Evolutionary conservation across 768 basidiomycete genomes (phyloP), one percentile per base, ranked within the genome.

Genomic region (Steccherinum ochraceum): DNA sequence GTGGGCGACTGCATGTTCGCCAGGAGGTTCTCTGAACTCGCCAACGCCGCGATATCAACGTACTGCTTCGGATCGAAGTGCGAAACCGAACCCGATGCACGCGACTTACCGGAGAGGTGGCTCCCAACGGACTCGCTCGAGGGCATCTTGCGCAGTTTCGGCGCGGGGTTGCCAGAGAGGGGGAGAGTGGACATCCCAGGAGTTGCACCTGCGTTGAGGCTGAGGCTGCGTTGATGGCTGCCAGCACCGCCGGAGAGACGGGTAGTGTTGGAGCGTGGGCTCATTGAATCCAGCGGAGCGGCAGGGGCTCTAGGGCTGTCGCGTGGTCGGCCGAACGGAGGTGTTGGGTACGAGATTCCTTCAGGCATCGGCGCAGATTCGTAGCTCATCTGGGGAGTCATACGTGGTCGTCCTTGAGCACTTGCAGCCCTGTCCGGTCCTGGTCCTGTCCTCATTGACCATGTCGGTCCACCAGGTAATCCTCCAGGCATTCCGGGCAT

Each of bases 191-290:
- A n/a, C 49, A 43, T 49, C 12, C 54, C 55, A 12, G 63, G 65
- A 7, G 65, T 66, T 25, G 55, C 58, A 19, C 61, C 63, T 13
- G 65, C 65, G 54, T 63, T 56, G 43, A 64, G 26, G 55, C 64
- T 64, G n/a, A 63, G 50, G 54, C 58, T 61, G 20, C 61, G 61
- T 19, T 56, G 49, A 46, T 59, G 60, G 11, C 11, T n/a, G 11
- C 35, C 35, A 11, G 35, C 35, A 7, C 41, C 41, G 21, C 7
- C 7, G 7, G 61, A 58, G 16, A 56, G 24, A 11, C 58, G 59
- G 12, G 63, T 58, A 2, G 57, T 35, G 13, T 59, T 41, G 52
- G 64, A 42, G 46, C 44, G 44, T 18, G 56, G 54, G 49, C 56
- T 58, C 19, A 44, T 45, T 7, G 30, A 7, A 16, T 35, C 30